Percentiles rank a stretch among this genome's conserved stretches.
Evolutionary conservation across 495 filamentous ascomycete genomes (phyloP).

Genomic region (Penicillium bovifimosum): DNA sequence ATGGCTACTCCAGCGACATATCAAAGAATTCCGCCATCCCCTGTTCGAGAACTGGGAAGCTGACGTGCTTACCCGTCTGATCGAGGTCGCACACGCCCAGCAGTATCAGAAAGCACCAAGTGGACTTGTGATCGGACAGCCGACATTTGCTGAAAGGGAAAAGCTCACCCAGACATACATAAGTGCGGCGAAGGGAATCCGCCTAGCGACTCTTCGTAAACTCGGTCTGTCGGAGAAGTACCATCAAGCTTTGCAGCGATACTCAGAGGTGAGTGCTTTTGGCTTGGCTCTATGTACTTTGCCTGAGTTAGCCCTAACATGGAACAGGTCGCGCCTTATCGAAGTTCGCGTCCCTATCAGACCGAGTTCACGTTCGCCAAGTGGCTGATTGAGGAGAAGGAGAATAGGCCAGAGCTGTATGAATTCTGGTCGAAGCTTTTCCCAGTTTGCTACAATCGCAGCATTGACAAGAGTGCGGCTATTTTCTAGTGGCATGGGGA

Average conservation of each 20-base stretch:
- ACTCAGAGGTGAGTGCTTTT: conserved; percentile 25
- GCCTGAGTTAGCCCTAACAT: conserved; percentile 6
- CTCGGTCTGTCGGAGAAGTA: conserved; percentile 28
- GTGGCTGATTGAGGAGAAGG: conserved; percentile 28
- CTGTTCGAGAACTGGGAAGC: conserved; percentile 35
- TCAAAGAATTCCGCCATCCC: conserved; percentile 27
- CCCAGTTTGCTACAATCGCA: conserved; percentile 33
- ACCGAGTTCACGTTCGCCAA: conserved; percentile 32
- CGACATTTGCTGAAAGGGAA: conserved; percentile 14
- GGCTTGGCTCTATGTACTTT: background rate
- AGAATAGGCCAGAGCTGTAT: conserved; percentile 21
- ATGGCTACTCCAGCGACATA: conserved; percentile 24
- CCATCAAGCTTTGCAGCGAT: conserved; percentile 27
- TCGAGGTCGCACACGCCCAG: conserved; percentile 30
- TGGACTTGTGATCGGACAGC: conserved; percentile 17
- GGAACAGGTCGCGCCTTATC: conserved; percentile 28
- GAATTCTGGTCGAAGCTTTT: conserved; percentile 35
- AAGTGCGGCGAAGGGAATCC: conserved; percentile 25
- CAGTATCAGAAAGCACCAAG: conserved; percentile 22
- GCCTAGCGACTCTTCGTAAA: conserved; percentile 15
- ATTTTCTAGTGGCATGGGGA: conserved; percentile 7
- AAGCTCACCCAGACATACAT: conserved; percentile 21
- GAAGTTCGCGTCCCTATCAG: conserved; percentile 29
- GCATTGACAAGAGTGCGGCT: conserved; percentile 26
- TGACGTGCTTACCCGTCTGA: conserved; percentile 35